phyloP scores from a whole-genome alignment of 75 land plant species.

The Larix kaempferi region DNA sequence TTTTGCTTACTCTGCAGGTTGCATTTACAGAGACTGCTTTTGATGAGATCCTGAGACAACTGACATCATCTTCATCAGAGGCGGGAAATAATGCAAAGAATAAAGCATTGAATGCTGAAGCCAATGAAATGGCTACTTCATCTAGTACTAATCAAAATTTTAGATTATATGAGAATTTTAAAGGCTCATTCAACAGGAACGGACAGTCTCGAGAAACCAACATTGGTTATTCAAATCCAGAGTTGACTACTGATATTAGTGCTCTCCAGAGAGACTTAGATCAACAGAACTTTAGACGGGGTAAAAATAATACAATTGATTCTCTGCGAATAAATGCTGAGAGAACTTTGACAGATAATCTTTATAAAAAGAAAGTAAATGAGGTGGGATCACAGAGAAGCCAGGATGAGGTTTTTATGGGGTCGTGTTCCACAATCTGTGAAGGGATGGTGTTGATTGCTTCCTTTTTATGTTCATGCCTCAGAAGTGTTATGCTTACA shows the following conservation, averaged over 20 bases:
- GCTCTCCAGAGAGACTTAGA: constrained; percentile 46
- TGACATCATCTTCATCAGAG: constrained; percentile 39
- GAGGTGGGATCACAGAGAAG: constrained; percentile 7
- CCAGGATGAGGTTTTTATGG: constrained; percentile 3
- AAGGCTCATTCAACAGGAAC: constrained; percentile 1
- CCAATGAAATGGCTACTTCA: background rate
- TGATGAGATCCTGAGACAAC: constrained; percentile 74
- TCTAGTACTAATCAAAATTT: background rate
- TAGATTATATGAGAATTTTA: background rate
- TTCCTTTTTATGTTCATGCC: constrained; percentile 87
- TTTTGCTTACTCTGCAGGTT: constrained; percentile 46
- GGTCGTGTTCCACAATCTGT: background rate
- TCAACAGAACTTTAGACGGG: constrained; percentile 13
- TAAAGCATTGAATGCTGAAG: background rate
- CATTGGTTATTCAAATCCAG: constrained; percentile 19
- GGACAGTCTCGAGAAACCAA: constrained; percentile 18
- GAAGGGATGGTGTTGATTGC: constrained; percentile 94
- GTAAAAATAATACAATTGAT: background rate
- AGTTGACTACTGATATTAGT: constrained; percentile 45
- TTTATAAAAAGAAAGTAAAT: constrained; percentile 8
- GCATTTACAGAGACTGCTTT: constrained; percentile 75
- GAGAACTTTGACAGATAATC: background rate
- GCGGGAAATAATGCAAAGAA: constrained; percentile 3
- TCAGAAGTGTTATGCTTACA: constrained; percentile 92
- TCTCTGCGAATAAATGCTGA: background rate